A percentile compares a stretch with the other conserved stretches of the same genome.
These are phyloP conservation scores for Monosporascus sp. DNA, from an alignment of 2,329 filamentous ascomycete species.

Conservation along the genomic window DNA sequence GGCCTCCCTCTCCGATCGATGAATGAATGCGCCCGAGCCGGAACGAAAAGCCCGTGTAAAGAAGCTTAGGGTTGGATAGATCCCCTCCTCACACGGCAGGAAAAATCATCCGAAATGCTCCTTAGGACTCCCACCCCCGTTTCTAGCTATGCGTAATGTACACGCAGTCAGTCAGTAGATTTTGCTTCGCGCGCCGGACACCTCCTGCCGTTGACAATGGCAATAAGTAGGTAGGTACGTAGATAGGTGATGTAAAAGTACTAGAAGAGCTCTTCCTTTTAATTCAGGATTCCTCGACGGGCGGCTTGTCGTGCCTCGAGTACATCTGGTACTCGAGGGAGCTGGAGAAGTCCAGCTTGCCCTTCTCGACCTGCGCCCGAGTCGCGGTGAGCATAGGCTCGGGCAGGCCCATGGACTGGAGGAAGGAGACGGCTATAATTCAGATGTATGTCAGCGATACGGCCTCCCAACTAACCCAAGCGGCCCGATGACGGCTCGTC, in stretches of 20 bases:
- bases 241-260: not conserved
- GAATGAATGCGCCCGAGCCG: no score
- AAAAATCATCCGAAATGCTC: no score
- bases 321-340: slow-evolving; percentile 58
- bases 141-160: no score
- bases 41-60: no score
- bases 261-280: not conserved
- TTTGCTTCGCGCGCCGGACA: no score
- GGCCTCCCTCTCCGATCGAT: no score
- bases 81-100: no score
- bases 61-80: no score
- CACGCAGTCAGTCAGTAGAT: no score
- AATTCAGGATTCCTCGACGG: slow-evolving; percentile 29
- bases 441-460: not conserved
- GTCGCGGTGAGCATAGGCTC: slow-evolving; percentile 53
- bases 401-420: slow-evolving; percentile 63
- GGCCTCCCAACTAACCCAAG: no score
- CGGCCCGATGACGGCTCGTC: no score
- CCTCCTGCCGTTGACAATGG: not conserved
- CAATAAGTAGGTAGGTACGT: not conserved
- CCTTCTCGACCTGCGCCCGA: slow-evolving; percentile 55
- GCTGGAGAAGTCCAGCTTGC: slow-evolving; percentile 53
- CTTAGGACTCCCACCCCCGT: no score
- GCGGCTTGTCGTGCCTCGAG: slow-evolving; percentile 50
- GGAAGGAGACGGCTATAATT: slow-evolving; percentile 47